These are phyloP conservation scores for Aspergillus indologenus DNA, from an alignment of 495 filamentous ascomycete genomes.

Conservation along the genomic window DNA sequence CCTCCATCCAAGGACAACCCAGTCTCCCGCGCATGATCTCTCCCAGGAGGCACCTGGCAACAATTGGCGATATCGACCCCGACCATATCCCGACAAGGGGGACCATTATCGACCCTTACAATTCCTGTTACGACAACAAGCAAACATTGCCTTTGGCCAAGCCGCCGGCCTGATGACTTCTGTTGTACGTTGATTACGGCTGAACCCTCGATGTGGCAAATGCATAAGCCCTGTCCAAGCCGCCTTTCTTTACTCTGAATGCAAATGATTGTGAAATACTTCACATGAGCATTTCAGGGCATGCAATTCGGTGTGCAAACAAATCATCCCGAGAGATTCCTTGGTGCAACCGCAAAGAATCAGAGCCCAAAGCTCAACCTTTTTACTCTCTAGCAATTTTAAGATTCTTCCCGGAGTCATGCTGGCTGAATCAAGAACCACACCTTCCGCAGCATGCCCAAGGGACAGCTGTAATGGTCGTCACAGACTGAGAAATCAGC, in stretches of 20 bases:
- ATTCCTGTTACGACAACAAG: background rate
- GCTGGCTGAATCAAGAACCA: no score
- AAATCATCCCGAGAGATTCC: background rate
- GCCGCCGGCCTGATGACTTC: background rate
- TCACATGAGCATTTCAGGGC: background rate
- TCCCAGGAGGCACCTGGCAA: conserved; percentile 12
- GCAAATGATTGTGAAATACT: background rate
- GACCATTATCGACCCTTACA: background rate
- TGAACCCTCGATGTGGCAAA: background rate
- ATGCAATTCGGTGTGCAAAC: no score
- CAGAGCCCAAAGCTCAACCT: background rate
- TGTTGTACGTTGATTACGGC: background rate
- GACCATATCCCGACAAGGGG: background rate
- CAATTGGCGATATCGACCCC: background rate
- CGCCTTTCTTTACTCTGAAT: background rate
- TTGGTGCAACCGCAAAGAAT: background rate
- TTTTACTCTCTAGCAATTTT: background rate
- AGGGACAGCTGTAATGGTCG: background rate
- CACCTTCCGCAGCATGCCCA: background rate
- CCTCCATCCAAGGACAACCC: conserved; percentile 16
- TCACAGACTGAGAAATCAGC: background rate
- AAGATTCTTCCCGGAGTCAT: background rate
- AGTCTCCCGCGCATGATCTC: conserved; percentile 9
- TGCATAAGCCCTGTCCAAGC: background rate
- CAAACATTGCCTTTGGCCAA: background rate